Evolutionary conservation across 805 yeast genomes (phyloP).

Genomic region (Candida ovalis): DNA sequence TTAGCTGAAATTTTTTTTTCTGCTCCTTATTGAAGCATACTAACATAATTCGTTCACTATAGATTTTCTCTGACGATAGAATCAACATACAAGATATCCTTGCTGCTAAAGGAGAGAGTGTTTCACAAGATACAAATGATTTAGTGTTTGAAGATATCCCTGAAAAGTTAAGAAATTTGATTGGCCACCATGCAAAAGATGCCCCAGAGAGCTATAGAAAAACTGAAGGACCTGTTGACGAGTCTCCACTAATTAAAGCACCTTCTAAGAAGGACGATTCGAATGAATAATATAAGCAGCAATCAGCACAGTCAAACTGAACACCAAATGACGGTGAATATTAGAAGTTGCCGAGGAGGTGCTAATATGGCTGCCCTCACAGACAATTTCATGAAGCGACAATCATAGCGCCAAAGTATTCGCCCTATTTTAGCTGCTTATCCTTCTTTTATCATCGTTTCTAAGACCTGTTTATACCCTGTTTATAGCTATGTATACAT

Average conservation of each 20-base stretch:
- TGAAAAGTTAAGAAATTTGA: slow-evolving; percentile 42
- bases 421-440: not conserved
- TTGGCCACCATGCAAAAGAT: slow-evolving; percentile 69
- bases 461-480: not conserved
- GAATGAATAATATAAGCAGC: too few relatives aligned
- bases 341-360: too few relatives aligned
- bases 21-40: not conserved
- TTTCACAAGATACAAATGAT: slow-evolving; percentile 62
- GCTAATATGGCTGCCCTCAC: too few relatives aligned
- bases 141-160: slow-evolving; percentile 68
- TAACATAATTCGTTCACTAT: slow-evolving; percentile 19
- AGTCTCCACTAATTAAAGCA: slow-evolving; percentile 10
- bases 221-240: slow-evolving; percentile 5
- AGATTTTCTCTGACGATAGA: slow-evolving; percentile 74
- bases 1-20: too few relatives aligned
- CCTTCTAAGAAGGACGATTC: slow-evolving; percentile 5
- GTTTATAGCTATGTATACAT: not conserved
- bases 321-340: too few relatives aligned
- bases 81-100: slow-evolving; percentile 80
- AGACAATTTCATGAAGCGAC: too few relatives aligned
- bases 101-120: slow-evolving; percentile 69
- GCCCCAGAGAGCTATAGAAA: slow-evolving; percentile 46
- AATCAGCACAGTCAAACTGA: too few relatives aligned
- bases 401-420: too few relatives aligned
- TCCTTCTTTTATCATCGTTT: not conserved